phyloP scores from a whole-genome alignment of 192 early-diverging fungal species.

The Coemansia erecta region DNA sequence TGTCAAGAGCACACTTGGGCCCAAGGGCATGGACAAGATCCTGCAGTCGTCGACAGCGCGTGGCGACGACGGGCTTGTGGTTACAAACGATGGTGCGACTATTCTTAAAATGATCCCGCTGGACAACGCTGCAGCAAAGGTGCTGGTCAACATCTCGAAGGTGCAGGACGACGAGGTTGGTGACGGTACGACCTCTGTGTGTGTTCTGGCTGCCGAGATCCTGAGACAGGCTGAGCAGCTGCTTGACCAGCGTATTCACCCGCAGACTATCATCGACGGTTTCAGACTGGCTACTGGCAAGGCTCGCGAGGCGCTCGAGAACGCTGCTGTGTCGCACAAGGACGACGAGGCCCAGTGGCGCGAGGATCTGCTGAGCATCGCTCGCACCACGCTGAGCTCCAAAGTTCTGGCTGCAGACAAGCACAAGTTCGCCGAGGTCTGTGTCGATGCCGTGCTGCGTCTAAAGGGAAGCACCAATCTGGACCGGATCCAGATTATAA shows the following conservation, averaged over 20 bases:
- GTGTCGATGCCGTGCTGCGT: slow-evolving; percentile 95
- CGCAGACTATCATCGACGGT: slow-evolving; percentile 96
- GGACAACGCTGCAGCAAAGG: slow-evolving; percentile 97
- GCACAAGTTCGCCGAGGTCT: slow-evolving; percentile 92
- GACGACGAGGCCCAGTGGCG: slow-evolving; percentile 70
- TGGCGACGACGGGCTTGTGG: slow-evolving; percentile 77
- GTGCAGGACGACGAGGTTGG: slow-evolving; percentile 99
- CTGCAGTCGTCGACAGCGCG: slow-evolving; percentile 73
- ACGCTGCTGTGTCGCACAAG: slow-evolving; percentile 78
- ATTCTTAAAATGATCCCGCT: slow-evolving; percentile 96
- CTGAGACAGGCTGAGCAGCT: slow-evolving; percentile 91
- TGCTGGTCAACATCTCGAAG: slow-evolving; percentile 97
- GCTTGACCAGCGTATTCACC: slow-evolving; percentile 92
- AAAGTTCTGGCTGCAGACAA: slow-evolving; percentile 96
- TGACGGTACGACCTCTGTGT: slow-evolving; percentile 99
- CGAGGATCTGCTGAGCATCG: slow-evolving; percentile 94
- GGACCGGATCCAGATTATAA: slow-evolving; percentile 99
- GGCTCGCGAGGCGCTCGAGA: slow-evolving; percentile 83
- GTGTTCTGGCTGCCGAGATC: slow-evolving; percentile 94
- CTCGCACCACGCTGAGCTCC: slow-evolving; percentile 92
- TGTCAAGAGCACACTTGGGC: slow-evolving; percentile 95
- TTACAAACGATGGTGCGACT: slow-evolving; percentile 99
- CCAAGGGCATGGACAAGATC: slow-evolving; percentile 99
- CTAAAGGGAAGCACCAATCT: slow-evolving; percentile 96
- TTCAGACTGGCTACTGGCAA: slow-evolving; percentile 83